These are phyloP conservation scores for Tothia fuscella DNA, from an alignment of 2,329 filamentous ascomycete genomes.

Conservation along the genomic window DNA sequence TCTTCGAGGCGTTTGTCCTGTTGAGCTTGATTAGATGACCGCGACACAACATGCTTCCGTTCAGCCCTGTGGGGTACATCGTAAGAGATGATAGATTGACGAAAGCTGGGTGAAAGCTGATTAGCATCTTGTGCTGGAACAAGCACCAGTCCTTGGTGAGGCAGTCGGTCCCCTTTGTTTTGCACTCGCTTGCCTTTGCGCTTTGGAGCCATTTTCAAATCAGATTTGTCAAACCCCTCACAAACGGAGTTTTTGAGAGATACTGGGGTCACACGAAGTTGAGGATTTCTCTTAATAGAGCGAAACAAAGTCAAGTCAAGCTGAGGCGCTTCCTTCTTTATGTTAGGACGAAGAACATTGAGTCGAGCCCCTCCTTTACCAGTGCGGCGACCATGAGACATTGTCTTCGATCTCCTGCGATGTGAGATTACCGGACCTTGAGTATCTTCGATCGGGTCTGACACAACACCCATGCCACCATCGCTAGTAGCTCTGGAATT, in stretches of 20 bases:
- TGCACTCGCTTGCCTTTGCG: background rate
- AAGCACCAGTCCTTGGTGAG: background rate
- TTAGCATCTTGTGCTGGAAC: background rate
- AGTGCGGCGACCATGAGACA: background rate
- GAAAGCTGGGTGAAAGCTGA: background rate
- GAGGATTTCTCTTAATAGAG: background rate
- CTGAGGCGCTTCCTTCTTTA: background rate
- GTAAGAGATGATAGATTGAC: background rate
- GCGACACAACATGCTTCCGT: background rate
- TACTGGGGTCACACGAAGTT: background rate
- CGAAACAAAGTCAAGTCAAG: background rate
- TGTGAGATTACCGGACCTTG: too few relatives aligned
- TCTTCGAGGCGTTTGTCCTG: too few relatives aligned
- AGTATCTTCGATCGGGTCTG: constrained; percentile 3
- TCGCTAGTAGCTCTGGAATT: background rate
- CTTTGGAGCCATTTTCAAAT: background rate
- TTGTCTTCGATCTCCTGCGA: too few relatives aligned
- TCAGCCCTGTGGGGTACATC: too few relatives aligned
- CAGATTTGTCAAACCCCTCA: constrained; percentile 1
- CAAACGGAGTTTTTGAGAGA: background rate
- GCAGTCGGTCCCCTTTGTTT: background rate
- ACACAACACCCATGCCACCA: background rate
- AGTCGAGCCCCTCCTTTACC: background rate
- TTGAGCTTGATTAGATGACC: too few relatives aligned
- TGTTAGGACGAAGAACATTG: background rate